phyloP scores from a whole-genome alignment of 1,284 basidiomycete genomes.

The Violaceomyces palustris region DNA sequence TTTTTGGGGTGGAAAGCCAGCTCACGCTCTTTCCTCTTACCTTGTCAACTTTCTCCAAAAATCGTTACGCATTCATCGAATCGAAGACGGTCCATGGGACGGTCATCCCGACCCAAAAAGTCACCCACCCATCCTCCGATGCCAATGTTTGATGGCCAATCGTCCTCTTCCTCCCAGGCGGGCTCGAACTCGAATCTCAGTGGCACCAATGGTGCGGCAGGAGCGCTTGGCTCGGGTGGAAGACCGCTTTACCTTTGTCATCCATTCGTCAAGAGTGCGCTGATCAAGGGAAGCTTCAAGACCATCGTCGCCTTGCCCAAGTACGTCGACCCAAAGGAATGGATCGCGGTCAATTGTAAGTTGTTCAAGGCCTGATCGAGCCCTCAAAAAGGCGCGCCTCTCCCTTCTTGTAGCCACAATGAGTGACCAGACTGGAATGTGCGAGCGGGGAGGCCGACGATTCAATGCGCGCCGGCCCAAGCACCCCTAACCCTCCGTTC shows the following conservation, averaged over 20 bases:
- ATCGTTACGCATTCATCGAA: too few relatives aligned
- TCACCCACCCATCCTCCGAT: conserved; percentile 33
- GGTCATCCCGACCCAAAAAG: conserved; percentile 40
- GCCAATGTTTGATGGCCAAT: conserved; percentile 32
- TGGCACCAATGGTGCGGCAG: background rate
- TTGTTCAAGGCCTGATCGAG: conserved; percentile 1
- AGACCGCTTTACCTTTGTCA: conserved; percentile 52
- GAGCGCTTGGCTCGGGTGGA: conserved; percentile 9
- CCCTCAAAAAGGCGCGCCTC: too few relatives aligned
- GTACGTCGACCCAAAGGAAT: conserved; percentile 64
- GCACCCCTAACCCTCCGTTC: too few relatives aligned
- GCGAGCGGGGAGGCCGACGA: too few relatives aligned
- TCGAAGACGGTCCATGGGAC: conserved; percentile 45
- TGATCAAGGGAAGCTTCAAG: conserved; percentile 98
- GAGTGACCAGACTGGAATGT: too few relatives aligned
- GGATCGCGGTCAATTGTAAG: conserved; percentile 95
- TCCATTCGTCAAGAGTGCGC: conserved; percentile 83
- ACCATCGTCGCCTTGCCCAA: conserved; percentile 96
- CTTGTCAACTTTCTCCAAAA: too few relatives aligned
- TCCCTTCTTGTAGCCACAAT: background rate
- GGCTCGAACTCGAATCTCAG: too few relatives aligned
- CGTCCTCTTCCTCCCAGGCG: conserved; percentile 1
- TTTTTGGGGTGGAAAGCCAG: too few relatives aligned
- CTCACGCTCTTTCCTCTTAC: too few relatives aligned
- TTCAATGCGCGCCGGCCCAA: too few relatives aligned